Evolutionary conservation across 345 rosid genomes (phyloP).

Genomic region (Heritiera littoralis): DNA sequence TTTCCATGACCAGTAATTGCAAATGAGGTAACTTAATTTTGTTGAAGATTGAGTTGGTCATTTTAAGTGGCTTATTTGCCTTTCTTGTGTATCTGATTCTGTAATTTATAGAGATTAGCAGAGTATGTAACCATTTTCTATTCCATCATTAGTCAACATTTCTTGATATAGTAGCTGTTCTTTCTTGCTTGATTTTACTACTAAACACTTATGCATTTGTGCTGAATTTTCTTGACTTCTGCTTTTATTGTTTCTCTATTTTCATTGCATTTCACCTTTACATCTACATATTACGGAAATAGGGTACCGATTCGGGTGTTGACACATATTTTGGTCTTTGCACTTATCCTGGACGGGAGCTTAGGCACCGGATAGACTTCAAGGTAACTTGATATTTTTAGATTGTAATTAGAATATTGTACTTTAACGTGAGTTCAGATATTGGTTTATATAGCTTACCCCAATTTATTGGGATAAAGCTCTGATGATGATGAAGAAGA

Average conservation of each 20-base stretch:
- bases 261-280: constrained; percentile 4
- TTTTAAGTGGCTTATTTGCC: neutral
- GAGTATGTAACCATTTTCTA: neutral
- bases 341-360: constrained; percentile 82
- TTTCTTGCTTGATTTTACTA: neutral
- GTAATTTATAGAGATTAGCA: neutral
- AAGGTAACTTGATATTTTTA: constrained; percentile 51
- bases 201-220: constrained; percentile 1
- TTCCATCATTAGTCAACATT: neutral
- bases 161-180: neutral
- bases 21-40: neutral
- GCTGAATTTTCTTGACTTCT: neutral
- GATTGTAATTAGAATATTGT: neutral
- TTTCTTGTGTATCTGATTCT: neutral
- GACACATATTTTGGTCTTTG: constrained; percentile 92
- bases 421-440: too few species aligned
- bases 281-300: constrained; percentile 18
- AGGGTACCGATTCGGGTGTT: constrained; percentile 91
- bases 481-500: too few species aligned
- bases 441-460: too few species aligned
- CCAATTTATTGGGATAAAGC: too few species aligned
- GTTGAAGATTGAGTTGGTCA: neutral
- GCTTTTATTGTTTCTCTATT: neutral
- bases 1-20: neutral
- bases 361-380: constrained; percentile 80